These are phyloP conservation scores for Exophiala viscosa DNA, from an alignment of 2,329 filamentous ascomycete genomes.

Conservation along the genomic window DNA sequence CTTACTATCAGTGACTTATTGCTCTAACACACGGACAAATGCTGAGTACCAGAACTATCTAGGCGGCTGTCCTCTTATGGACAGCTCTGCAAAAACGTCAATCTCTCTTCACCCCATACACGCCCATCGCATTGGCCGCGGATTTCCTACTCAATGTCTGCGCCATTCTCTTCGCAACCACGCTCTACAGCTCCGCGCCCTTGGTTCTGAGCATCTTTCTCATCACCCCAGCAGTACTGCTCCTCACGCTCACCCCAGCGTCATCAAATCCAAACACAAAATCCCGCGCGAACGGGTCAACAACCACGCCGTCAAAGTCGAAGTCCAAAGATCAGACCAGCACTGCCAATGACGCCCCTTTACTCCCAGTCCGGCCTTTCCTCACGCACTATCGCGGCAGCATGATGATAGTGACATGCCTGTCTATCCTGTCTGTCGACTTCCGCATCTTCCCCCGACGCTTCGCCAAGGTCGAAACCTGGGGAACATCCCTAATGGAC, in stretches of 20 bases:
- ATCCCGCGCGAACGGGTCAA: conserved; percentile 23
- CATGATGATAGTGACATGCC: conserved; percentile 86
- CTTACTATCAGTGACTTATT: conserved; percentile 14
- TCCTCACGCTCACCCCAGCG: conserved; percentile 37
- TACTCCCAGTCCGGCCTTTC: conserved; percentile 68
- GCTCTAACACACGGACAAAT: too few relatives aligned
- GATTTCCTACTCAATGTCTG: conserved; percentile 87
- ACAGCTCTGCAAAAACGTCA: conserved; percentile 80
- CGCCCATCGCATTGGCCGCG: conserved; percentile 61
- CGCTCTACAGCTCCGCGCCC: conserved; percentile 73
- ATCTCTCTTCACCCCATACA: conserved; percentile 77
- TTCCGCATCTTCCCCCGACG: conserved; percentile 88
- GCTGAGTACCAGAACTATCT: conserved; percentile 6
- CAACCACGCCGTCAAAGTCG: conserved; percentile 1
- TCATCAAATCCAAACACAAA: not conserved
- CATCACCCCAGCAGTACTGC: conserved; percentile 63
- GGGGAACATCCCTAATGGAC: conserved; percentile 99
- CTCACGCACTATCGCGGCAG: conserved; percentile 84
- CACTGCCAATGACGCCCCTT: conserved; percentile 1
- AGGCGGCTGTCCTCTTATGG: conserved; percentile 84
- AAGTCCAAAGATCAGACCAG: conserved; percentile 1
- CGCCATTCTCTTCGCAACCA: conserved; percentile 77
- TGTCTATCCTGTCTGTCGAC: conserved; percentile 94
- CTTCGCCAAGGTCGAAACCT: conserved; percentile 98
- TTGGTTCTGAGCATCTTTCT: conserved; percentile 72